Conservation (phyloP, 805 yeast genomes). For the Isabelozyma heimii region DNA sequence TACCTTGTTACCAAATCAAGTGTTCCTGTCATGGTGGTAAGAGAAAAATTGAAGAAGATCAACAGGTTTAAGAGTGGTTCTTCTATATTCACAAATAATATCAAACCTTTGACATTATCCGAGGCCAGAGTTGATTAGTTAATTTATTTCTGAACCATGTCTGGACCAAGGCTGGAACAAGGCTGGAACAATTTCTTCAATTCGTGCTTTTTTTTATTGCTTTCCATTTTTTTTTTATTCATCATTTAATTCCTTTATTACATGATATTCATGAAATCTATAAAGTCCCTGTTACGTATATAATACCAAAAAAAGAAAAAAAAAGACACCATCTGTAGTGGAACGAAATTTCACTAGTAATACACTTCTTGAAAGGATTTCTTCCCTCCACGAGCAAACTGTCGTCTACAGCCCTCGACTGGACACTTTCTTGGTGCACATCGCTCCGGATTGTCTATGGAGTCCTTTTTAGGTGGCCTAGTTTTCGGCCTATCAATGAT, state of each 20-base stretch:
- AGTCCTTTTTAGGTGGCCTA: conserved; percentile 10
- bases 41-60: conserved; percentile 67
- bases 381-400: conserved; percentile 40
- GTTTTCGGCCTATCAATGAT: conserved; percentile 47
- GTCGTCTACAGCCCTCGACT: conserved; percentile 46
- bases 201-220: background rate
- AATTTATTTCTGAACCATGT: background rate
- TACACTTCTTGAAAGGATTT: conserved; percentile 55
- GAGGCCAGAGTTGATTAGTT: conserved; percentile 45
- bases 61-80: conserved; percentile 51
- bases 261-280: background rate
- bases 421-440: conserved; percentile 62
- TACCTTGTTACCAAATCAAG: conserved; percentile 68
- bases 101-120: conserved; percentile 48
- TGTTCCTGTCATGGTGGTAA: conserved; percentile 80
- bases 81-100: conserved; percentile 54
- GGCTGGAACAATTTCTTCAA: background rate
- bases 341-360: conserved; percentile 4
- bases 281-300: background rate
- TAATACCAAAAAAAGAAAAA: too few species aligned
- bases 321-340: background rate
- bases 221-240: background rate
- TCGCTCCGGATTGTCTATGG: conserved; percentile 31
- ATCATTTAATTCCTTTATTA: background rate
- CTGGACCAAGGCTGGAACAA: too few species aligned